Evolutionary conservation across 345 rosid genomes (phyloP), one percentile per base, ranked within the genome.

Genomic region (Populus nigra): DNA sequence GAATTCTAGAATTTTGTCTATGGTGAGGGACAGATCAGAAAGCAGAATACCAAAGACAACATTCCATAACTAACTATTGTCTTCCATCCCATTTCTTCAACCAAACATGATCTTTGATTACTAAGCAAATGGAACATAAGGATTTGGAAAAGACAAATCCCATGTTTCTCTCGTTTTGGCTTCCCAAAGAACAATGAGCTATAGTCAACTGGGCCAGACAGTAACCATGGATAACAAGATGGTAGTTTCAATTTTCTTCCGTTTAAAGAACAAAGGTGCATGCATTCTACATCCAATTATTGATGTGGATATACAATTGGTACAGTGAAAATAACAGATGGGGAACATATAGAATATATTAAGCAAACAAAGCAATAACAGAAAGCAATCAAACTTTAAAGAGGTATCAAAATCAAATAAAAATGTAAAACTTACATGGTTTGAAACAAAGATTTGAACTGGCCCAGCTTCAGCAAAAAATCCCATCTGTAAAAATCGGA

Each of bases 381-480:
- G 10, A 43, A 61, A 13, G 12, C 2, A 61, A 15, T 5, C 27
- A 50, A 49, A 16, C 65, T 50, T 35, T 23, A n/a, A 65, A 20
- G 65, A 55, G 53, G 23, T 16, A 63, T 15, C 4, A 13, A 11
- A 13, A 62, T 63, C 35, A 65, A 45, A 31, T 63, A 71, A 31
- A 59, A n/a, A 45, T n/a, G 50, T 35, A 25, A 66, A 57, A 81
- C 94, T 88, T 75, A 92, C 99, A 79, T 95, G 99, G 83, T 91
- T 95, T 23, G 99, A 95, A 83, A 93, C 94, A 81, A 95, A 95
- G 68, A 95, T 88, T 87, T 95, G 97, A 87, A 95, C 98, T n/a
- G 98, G 99, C 1, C 98, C 97, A 78, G 97, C 97, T 75, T 93
- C 98, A 0, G 98, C 99, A 31, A 92, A 95, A 83, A 93, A 95